phyloP scores from a whole-genome alignment of 331 rosid genomes.

The Telfairia occidentalis region DNA sequence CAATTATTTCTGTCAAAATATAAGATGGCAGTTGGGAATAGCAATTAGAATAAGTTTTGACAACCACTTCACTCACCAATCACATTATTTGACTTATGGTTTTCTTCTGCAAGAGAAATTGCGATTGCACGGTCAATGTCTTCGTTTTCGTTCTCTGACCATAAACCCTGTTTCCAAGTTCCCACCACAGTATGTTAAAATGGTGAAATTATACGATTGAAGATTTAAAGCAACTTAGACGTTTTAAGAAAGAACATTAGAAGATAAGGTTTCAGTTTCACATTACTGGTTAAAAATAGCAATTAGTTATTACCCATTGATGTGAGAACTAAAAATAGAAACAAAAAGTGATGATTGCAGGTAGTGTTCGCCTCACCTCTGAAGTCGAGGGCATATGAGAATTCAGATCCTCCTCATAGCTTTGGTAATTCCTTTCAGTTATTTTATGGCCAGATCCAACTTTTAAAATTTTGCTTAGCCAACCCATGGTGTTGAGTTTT shows the following conservation, averaged over 20 bases:
- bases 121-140: constrained; percentile 75
- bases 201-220: background rate
- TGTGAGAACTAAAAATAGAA: background rate
- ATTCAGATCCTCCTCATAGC: constrained; percentile 40
- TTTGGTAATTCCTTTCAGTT: constrained; percentile 48
- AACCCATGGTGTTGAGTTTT: constrained; percentile 51
- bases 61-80: constrained; percentile 32
- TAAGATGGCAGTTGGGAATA: background rate
- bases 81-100: constrained; percentile 31
- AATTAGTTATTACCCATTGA: background rate
- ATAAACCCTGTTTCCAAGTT: constrained; percentile 48
- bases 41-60: background rate
- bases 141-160: constrained; percentile 48
- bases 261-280: background rate
- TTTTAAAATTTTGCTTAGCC: constrained; percentile 89
- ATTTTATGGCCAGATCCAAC: constrained; percentile 58
- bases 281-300: background rate
- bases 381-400: constrained; percentile 56
- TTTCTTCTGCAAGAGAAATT: constrained; percentile 65
- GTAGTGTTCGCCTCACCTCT: constrained; percentile 34
- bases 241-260: background rate
- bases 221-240: constrained; percentile 6
- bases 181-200: constrained; percentile 14
- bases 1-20: background rate
- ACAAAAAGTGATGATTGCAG: background rate